Evolutionary conservation across 1,284 basidiomycete species (phyloP), one percentile per base, ranked within the genome.

Genomic region (Cryptococcus sp.): DNA sequence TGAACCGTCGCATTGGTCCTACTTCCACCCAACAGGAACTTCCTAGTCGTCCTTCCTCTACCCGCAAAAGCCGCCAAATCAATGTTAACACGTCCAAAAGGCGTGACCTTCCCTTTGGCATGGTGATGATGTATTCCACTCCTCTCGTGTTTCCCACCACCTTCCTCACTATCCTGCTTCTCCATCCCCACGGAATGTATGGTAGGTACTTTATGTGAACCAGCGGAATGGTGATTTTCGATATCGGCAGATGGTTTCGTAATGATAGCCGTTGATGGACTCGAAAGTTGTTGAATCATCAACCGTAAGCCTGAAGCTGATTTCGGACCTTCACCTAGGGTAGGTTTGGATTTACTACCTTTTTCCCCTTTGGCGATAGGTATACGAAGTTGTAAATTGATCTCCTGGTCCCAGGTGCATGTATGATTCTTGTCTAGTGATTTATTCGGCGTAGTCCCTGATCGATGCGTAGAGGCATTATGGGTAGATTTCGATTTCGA

Each of bases 1-100:
- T 70, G 67, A 47, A 76, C 59, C n/a, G 67, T 72, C 19, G 74
- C 73, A 56, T 76, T 76, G 10, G 73, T 71, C 53, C 68, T 64
- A 54, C 70, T 70, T 14, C 66, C 64, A 46, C 57, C 63, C 49
- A 76, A 61, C 36, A 76, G 52, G 50, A 71, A 74, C 50, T 68
- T 54, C 51, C 74, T 60, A 7, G 70, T 67, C 31, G 63, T 63
- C 24, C 52, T 57, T 0, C 72, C 72, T 24, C 59, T 63, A 19
- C 70, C 72, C 3, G 71, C 74, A 60, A 72, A 76, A 9, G 70
- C 63, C n/a, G 74, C 74, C 24, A 76, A 52, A 59, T 76, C 74
- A 24, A 74, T 53, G 52, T 74, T 63, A n/a, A 76, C 64, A 3
- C 57, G 60, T 2, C 74, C 74, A 54, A 71, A 73, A 1, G 63